A percentile compares a stretch with the other conserved stretches of the same genome.
Conservation (phyloP, 805 yeast species). For the Myxozyma lipomycoides region DNA sequence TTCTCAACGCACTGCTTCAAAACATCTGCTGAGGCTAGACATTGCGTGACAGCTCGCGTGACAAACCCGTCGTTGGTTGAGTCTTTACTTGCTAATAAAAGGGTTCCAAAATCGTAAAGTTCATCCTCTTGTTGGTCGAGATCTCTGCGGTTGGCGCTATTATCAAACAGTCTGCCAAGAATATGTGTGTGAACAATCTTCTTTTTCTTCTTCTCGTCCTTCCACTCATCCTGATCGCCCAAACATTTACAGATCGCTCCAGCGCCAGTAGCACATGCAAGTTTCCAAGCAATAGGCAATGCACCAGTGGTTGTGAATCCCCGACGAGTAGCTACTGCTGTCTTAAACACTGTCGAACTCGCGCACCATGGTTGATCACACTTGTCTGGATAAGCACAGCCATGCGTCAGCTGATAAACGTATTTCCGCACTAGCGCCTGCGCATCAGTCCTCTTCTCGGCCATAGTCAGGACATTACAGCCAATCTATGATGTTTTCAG, state of each 20-base stretch:
- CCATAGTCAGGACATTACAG: too few relatives aligned
- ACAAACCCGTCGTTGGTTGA: background rate
- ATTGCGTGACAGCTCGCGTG: too few relatives aligned
- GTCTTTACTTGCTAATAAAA: background rate
- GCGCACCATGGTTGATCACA: conserved; percentile 17
- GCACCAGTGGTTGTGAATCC: conserved; percentile 2
- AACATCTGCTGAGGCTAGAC: too few relatives aligned
- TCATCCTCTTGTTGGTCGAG: background rate
- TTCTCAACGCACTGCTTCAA: too few relatives aligned
- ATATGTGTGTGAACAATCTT: background rate
- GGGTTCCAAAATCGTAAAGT: background rate
- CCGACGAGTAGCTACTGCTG: conserved; percentile 1
- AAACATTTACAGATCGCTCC: background rate
- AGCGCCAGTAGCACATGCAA: conserved; percentile 5
- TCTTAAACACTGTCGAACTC: conserved; percentile 5
- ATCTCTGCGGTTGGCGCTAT: background rate
- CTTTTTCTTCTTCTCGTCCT: too few relatives aligned
- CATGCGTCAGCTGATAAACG: conserved; percentile 2
- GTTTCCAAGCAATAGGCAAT: conserved; percentile 17
- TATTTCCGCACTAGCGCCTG: conserved; percentile 7
- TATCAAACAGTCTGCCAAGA: background rate
- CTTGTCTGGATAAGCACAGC: conserved; percentile 2
- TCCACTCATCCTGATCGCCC: background rate
- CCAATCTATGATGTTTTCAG: too few relatives aligned
- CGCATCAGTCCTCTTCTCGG: too few relatives aligned